Conservation (phyloP, 1,139 yeast genomes). For the Zygoascus sp. region DNA sequence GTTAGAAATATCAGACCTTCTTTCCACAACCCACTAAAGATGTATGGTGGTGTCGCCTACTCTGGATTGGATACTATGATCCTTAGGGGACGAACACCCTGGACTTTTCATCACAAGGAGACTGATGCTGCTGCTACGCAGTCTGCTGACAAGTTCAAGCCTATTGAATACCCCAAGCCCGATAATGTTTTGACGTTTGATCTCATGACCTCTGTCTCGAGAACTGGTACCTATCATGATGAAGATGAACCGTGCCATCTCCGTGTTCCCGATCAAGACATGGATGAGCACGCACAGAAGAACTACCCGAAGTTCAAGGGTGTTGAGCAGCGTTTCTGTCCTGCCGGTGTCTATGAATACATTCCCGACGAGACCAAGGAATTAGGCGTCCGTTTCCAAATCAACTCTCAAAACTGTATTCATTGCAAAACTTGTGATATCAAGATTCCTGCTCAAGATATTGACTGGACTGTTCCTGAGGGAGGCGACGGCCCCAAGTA, state of each 20-base stretch:
- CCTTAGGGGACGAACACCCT: constrained; percentile 74
- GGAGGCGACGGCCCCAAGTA: constrained; percentile 99
- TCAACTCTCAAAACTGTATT: constrained; percentile 93
- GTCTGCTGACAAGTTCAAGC: constrained; percentile 57
- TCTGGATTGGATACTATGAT: constrained; percentile 82
- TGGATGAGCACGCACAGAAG: constrained; percentile 58
- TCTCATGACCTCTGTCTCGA: constrained; percentile 81
- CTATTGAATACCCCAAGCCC: constrained; percentile 89
- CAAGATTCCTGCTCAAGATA: constrained; percentile 91
- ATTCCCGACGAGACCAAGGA: constrained; percentile 58
- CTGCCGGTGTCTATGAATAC: constrained; percentile 97
- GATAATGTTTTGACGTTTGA: constrained; percentile 89
- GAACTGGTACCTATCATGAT: constrained; percentile 95
- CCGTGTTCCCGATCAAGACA: constrained; percentile 66
- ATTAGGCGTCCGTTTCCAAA: constrained; percentile 76
- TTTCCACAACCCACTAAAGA: constrained; percentile 65
- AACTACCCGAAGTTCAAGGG: constrained; percentile 79
- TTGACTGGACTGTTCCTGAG: constrained; percentile 93
- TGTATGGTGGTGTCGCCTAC: constrained; percentile 73
- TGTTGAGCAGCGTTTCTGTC: constrained; percentile 87
- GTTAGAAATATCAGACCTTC: constrained; percentile 92
- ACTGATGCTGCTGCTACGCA: constrained; percentile 72
- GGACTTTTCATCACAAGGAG: constrained; percentile 71
- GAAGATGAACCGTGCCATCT: constrained; percentile 91
- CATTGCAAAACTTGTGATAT: constrained; percentile 98